These are phyloP conservation scores for Blastomyces percursus DNA, from an alignment of 2,329 filamentous ascomycete genomes.

Conservation along the genomic window DNA sequence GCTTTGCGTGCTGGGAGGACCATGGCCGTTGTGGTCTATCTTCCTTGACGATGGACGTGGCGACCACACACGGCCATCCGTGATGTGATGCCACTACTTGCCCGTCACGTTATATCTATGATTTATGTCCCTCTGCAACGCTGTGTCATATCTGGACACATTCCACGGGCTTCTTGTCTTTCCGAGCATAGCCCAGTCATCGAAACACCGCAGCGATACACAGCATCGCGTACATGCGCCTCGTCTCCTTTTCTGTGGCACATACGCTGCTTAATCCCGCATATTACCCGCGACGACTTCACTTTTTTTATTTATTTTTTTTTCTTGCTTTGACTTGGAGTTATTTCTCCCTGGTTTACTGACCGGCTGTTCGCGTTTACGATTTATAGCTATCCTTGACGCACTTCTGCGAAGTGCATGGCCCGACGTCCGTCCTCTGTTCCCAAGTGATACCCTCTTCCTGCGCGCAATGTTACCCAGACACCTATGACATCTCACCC, in stretches of 20 bases:
- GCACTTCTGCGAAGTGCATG: slow-evolving; percentile 53
- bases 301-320: background rate
- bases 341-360: slow-evolving; percentile 5
- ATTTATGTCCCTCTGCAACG: background rate
- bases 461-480: slow-evolving; percentile 42
- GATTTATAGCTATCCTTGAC: slow-evolving; percentile 45
- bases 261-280: background rate
- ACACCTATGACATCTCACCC: slow-evolving; percentile 29
- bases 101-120: background rate
- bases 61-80: background rate
- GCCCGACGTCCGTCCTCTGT: slow-evolving; percentile 51
- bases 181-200: background rate
- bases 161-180: background rate
- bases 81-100: background rate
- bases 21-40: background rate
- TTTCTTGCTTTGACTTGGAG: background rate
- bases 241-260: background rate
- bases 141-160: background rate
- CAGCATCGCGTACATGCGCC: background rate
- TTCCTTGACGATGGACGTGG: background rate
- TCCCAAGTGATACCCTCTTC: slow-evolving; percentile 47
- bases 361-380: slow-evolving; percentile 6
- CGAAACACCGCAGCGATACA: background rate
- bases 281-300: background rate
- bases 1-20: background rate